Evolutionary conservation across 139 green algal genomes (phyloP), one percentile per base, ranked within the genome.

Genomic region (Micractinium sp.): DNA sequence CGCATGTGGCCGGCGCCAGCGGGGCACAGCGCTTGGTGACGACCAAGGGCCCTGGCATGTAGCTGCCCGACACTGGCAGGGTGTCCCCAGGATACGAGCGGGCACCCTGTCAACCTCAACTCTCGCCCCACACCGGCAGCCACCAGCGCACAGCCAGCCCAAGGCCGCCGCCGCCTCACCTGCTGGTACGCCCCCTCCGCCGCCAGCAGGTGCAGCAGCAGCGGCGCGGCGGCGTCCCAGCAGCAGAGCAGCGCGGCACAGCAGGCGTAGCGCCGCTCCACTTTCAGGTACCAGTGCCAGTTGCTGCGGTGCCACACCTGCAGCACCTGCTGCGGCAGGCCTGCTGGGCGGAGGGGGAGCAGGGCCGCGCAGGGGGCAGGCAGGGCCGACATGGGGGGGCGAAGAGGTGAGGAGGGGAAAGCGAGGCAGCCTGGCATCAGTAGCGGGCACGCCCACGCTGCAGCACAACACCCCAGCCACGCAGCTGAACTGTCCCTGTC

Each of bases 241-340:
- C 36, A 19, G 56, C 20, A 77, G 12, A 19, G 53, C 88, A 91
- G 88, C 35, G 38, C 81, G 13, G 60, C 16, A 35, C 87, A 88
- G 56, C 56, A 66, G 25, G 14, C 16, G 22, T 91, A 95, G 1
- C 85, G 79, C 39, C 90, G 82, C 93, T 98, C 96, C 33, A 89
- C 88, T 91, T 99, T 99, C 1, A 98, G 90, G 90, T 99, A 98
- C 97, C 97, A 99, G 81, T 98, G 96, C 95, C 97, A 99, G 94
- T 99, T 99, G 92, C 87, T 93, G 56, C 97, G 94, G 82, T 95
- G 93, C 97, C 97, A 99, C 33, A 99, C 66, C 94, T 99, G 97
- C 75, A 97, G 82, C 33, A 47, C 39, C 66, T 61, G 47, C 60
- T 75, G n/a, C 31, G 66, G 61, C 36, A 79, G 47, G 33, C 81